Conservation (phyloP, 306 rosid genomes). For the Quercus variabilis region DNA sequence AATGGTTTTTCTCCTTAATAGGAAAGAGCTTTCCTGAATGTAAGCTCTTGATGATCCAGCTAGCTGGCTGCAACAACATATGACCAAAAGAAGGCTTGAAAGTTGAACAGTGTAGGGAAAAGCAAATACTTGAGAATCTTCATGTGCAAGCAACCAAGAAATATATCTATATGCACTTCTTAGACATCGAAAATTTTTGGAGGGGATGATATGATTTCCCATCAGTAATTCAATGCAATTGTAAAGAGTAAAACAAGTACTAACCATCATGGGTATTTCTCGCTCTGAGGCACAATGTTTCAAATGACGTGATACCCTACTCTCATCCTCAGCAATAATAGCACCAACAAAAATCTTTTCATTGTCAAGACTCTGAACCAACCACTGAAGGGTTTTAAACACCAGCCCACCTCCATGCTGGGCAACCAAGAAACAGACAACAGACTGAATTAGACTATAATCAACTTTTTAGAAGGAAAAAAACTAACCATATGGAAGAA, state of each 20-base stretch:
- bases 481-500: background rate
- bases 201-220: background rate
- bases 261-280: slow-evolving; percentile 60
- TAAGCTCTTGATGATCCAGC: slow-evolving; percentile 80
- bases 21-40: slow-evolving; percentile 69
- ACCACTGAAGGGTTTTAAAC: slow-evolving; percentile 68
- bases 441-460: background rate
- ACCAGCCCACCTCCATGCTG: slow-evolving; percentile 85
- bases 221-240: background rate
- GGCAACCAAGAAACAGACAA: slow-evolving; percentile 7
- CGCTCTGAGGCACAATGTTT: slow-evolving; percentile 65
- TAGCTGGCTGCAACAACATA: slow-evolving; percentile 51
- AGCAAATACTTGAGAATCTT: background rate
- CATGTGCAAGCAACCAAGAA: background rate
- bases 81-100: background rate
- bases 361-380: slow-evolving; percentile 40
- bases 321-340: slow-evolving; percentile 56
- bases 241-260: slow-evolving; percentile 5
- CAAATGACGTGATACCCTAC: slow-evolving; percentile 66
- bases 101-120: background rate
- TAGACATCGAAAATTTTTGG: background rate
- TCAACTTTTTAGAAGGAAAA: background rate
- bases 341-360: slow-evolving; percentile 44
- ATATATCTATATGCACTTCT: background rate
- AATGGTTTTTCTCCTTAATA: slow-evolving; percentile 21